A percentile compares a stretch with the other conserved stretches of the same genome.
Evolutionary conservation across 768 basidiomycete genomes (phyloP).

Genomic region (Rickenella mellea): DNA sequence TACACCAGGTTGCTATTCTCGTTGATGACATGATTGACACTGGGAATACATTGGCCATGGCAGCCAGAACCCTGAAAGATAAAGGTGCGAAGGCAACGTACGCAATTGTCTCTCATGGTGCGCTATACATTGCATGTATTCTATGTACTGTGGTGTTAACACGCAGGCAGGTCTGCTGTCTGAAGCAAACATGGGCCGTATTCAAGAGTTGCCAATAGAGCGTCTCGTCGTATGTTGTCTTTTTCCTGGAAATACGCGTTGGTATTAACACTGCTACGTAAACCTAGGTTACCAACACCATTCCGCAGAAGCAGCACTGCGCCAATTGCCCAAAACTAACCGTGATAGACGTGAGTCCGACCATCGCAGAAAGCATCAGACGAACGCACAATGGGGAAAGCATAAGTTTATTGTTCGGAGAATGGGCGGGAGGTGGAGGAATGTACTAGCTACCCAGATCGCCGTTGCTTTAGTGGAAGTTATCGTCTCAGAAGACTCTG

Average conservation of each 20-base stretch:
- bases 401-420: conserved; percentile 80
- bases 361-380: conserved; percentile 92
- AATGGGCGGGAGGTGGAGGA: conserved; percentile 50
- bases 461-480: too few species aligned
- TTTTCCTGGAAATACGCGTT: neutral
- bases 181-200: conserved; percentile 56
- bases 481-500: too few species aligned
- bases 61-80: conserved; percentile 77
- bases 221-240: conserved; percentile 66
- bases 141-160: conserved; percentile 9
- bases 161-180: conserved; percentile 77
- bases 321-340: conserved; percentile 63
- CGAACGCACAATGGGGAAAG: conserved; percentile 92
- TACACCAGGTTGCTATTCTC: conserved; percentile 70
- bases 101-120: conserved; percentile 90
- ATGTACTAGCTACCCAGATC: too few species aligned
- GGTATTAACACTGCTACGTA: conserved; percentile 1
- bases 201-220: conserved; percentile 69
- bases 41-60: conserved; percentile 79
- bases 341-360: conserved; percentile 84
- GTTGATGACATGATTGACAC: conserved; percentile 99
- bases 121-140: conserved; percentile 13
- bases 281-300: conserved; percentile 83
- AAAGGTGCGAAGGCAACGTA: conserved; percentile 83
- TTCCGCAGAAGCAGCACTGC: conserved; percentile 72